Percentiles rank a stretch among this genome's conserved stretches.
Conservation (phyloP, 345 rosid genomes). For the rapeseed (Brassica napus) region Da-Ae NC_063442.1:981501-982000, state of each 20-base stretch:
- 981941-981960: too few species aligned
- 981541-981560: not conserved
- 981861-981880: not conserved
- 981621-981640: not conserved
- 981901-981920: not conserved
- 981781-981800: not conserved
- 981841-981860: not conserved
- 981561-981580: not conserved
- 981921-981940: not conserved
- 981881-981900: not conserved
- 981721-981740: too few species aligned
- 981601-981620: not conserved
- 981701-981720: not conserved
- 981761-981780: too few species aligned
- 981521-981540: not conserved
- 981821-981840: not conserved
- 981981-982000: too few species aligned
- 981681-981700: not conserved
- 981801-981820: not conserved
- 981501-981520: not conserved
- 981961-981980: too few species aligned
- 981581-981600: not conserved
- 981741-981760: too few species aligned
- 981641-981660: not conserved
- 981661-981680: not conserved